A percentile compares a stretch with the other conserved stretches of the same genome.
phyloP scores from a whole-genome alignment of 257 asterid species.

The Mitragyna speciosa region DNA sequence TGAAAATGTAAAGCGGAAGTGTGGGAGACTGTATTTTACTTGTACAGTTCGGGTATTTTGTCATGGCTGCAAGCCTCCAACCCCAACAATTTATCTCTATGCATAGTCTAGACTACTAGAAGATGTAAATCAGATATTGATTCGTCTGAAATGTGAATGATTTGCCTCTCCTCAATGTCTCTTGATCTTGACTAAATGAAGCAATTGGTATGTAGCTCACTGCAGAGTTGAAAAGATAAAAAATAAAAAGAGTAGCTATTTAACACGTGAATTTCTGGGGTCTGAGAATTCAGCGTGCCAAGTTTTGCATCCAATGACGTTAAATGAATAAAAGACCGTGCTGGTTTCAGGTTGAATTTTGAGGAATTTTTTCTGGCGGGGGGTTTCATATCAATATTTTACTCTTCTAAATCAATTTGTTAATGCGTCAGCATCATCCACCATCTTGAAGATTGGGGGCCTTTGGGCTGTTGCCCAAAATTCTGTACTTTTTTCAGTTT shows the following conservation, averaged over 20 bases:
- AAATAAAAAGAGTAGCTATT: too few species aligned
- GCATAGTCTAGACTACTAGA: neutral
- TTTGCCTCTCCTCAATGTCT: neutral
- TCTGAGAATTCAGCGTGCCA: neutral
- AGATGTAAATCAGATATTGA: neutral
- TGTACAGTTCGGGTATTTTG: slow-evolving; percentile 12
- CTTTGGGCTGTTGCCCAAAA: neutral
- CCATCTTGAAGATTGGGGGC: neutral
- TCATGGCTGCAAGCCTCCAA: neutral
- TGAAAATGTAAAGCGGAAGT: neutral
- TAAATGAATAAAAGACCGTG: neutral
- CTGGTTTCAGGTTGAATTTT: neutral
- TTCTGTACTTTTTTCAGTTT: too few species aligned
- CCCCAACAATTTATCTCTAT: neutral
- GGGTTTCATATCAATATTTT: neutral
- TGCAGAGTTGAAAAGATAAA: too few species aligned
- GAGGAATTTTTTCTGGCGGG: neutral
- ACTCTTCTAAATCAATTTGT: too few species aligned
- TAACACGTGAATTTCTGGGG: neutral
- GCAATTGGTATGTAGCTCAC: neutral
- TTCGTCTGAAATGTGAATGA: neutral
- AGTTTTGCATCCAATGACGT: neutral
- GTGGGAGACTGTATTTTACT: neutral
- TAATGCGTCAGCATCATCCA: neutral
- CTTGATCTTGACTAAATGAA: neutral